These are phyloP conservation scores for Fusarium tanahbumbuense DNA, from an alignment of 2,329 filamentous ascomycete genomes.

Conservation along the genomic window DNA sequence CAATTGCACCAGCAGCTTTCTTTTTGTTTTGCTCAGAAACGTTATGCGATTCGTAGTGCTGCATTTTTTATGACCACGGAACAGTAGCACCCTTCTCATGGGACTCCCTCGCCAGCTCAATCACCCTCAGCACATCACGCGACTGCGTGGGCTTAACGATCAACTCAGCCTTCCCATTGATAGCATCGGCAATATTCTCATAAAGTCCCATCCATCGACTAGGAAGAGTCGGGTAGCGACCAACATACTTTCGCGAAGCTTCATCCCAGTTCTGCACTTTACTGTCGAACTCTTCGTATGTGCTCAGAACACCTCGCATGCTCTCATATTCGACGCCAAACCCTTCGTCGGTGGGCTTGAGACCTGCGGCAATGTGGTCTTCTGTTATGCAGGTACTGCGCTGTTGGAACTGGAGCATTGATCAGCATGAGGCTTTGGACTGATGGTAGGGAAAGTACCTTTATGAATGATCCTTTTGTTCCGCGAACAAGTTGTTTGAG, in stretches of 20 bases:
- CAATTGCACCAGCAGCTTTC: fast-evolving
- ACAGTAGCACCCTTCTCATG: slow-evolving; percentile 50
- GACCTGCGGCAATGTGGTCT: slow-evolving; percentile 32
- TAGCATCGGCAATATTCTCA: slow-evolving; percentile 53
- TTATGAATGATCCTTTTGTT: slow-evolving; percentile 40
- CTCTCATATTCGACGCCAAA: slow-evolving; percentile 39
- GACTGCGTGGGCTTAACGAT: slow-evolving; percentile 54
- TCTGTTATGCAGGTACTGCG: slow-evolving; percentile 51
- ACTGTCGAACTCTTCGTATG: slow-evolving; percentile 51
- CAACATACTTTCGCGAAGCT: slow-evolving; percentile 50
- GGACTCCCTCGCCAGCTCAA: slow-evolving; percentile 56
- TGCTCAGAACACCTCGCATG: slow-evolving; percentile 49
- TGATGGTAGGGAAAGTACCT: neutral
- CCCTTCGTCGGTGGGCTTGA: slow-evolving; percentile 22
- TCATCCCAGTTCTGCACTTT: slow-evolving; percentile 48
- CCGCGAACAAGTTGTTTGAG: slow-evolving; percentile 36
- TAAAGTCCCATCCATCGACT: slow-evolving; percentile 57
- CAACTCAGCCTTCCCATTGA: slow-evolving; percentile 53
- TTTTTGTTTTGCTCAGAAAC: neutral
- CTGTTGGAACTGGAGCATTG: slow-evolving; percentile 62
- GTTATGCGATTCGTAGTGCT: neutral
- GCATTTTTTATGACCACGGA: slow-evolving; percentile 34
- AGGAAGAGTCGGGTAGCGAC: slow-evolving; percentile 53
- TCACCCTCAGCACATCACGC: slow-evolving; percentile 53
- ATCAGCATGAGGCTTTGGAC: fast-evolving